These are phyloP conservation scores for Penicillium thymicola DNA, from an alignment of 2,329 filamentous ascomycete genomes.

Conservation along the genomic window DNA sequence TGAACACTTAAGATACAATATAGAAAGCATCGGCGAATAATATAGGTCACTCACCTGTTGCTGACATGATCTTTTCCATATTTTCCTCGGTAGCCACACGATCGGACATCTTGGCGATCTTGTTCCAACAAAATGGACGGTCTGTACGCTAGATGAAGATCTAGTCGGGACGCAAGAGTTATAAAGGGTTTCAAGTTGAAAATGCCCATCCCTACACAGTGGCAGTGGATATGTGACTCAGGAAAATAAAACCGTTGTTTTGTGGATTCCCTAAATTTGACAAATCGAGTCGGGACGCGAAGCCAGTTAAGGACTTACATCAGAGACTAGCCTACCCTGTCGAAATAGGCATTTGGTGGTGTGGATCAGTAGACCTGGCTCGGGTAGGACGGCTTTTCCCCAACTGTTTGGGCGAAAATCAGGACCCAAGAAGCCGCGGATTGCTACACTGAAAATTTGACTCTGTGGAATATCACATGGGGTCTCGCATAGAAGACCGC, in stretches of 20 bases:
- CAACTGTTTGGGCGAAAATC: constrained; percentile 9
- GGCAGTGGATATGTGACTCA: constrained; percentile 7
- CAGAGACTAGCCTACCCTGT: constrained; percentile 8
- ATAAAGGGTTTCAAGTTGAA: constrained; percentile 11
- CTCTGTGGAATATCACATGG: constrained; percentile 1
- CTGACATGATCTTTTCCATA: constrained; percentile 18
- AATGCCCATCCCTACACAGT: constrained; percentile 8
- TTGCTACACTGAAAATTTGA: constrained; percentile 5
- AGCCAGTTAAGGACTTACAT: constrained; percentile 9
- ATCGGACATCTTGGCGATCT: constrained; percentile 15
- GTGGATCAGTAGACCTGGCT: constrained; percentile 17
- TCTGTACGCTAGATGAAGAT: constrained; percentile 8
- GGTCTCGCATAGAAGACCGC: constrained; percentile 6
- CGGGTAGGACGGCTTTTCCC: constrained; percentile 23
- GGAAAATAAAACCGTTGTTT: constrained; percentile 14
- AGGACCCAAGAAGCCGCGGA: constrained; percentile 3
- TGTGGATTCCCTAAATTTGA: constrained; percentile 16
- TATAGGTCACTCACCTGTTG: constrained; percentile 13
- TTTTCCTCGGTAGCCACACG: constrained; percentile 18
- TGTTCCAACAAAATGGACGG: not conserved
- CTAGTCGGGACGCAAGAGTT: constrained; percentile 9
- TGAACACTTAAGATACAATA: not conserved
- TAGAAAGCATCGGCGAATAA: not conserved
- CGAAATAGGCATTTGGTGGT: constrained; percentile 13
- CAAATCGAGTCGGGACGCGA: constrained; percentile 7